Percentiles rank a stretch among this genome's conserved stretches.
These are phyloP conservation scores for Hypoxylon cercidicola DNA, from an alignment of 495 filamentous ascomycete genomes.

Conservation along the genomic window DNA sequence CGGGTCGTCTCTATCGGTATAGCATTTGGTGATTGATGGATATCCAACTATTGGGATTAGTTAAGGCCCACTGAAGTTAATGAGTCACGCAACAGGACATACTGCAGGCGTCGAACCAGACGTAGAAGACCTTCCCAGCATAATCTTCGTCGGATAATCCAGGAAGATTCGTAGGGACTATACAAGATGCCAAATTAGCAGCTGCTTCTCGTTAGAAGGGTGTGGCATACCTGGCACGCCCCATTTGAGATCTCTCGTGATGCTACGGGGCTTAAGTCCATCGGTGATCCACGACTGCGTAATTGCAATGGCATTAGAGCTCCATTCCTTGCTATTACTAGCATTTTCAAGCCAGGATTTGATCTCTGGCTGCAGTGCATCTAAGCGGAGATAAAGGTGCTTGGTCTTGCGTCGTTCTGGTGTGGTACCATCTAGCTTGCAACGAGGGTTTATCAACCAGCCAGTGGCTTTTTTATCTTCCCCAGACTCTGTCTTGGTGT, in stretches of 20 bases:
- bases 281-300: constrained; percentile 83
- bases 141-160: constrained; percentile 71
- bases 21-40: constrained; percentile 92
- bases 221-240: constrained; percentile 70
- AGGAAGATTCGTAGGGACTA: constrained; percentile 45
- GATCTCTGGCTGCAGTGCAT: constrained; percentile 79
- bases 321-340: constrained; percentile 68
- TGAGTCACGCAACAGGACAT: constrained; percentile 6
- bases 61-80: not conserved
- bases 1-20: constrained; percentile 66
- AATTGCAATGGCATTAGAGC: constrained; percentile 75
- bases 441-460: constrained; percentile 64
- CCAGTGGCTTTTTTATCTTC: constrained; percentile 39
- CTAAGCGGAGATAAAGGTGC: constrained; percentile 78
- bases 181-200: constrained; percentile 17
- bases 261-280: constrained; percentile 83
- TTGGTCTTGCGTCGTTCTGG: constrained; percentile 74
- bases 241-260: constrained; percentile 94
- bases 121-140: constrained; percentile 89
- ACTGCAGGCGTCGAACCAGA: constrained; percentile 97
- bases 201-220: not conserved
- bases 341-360: constrained; percentile 73
- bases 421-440: constrained; percentile 85
- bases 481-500: constrained; percentile 34
- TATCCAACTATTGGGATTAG: constrained; percentile 72